Conservation (phyloP, 495 filamentous ascomycete genomes). For the Tuber borchii region DNA sequence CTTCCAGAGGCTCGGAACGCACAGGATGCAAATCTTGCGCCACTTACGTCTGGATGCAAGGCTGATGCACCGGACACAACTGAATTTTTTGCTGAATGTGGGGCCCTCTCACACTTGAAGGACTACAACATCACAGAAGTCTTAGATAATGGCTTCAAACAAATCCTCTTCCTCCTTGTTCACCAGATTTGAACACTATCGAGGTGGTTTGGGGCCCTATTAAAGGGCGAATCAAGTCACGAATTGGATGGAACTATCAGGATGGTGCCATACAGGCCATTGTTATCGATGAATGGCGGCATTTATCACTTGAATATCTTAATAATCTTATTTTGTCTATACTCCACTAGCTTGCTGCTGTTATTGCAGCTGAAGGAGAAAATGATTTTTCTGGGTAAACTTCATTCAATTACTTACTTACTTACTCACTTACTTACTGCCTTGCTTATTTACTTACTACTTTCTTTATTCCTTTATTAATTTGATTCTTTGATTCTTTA, state of each 20-base stretch:
- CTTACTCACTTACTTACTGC: no score
- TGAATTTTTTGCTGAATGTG: no score
- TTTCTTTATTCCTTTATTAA: no score
- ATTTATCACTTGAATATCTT: neutral
- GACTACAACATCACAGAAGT: neutral
- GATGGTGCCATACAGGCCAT: constrained; percentile 1
- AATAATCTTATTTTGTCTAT: constrained; percentile 6
- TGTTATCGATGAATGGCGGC: constrained; percentile 3
- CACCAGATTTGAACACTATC: constrained; percentile 7
- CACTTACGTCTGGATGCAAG: no score
- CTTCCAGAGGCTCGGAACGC: no score
- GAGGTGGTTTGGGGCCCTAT: constrained; percentile 4
- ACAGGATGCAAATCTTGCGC: no score
- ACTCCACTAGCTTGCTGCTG: neutral
- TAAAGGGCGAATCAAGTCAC: neutral
- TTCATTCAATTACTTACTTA: no score
- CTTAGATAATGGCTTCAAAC: neutral
- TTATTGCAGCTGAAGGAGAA: constrained; percentile 10
- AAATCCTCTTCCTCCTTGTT: neutral
- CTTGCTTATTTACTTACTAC: no score
- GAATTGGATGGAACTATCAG: constrained; percentile 9
- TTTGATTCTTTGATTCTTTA: no score
- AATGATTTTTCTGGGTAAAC: constrained; percentile 4
- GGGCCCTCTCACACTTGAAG: neutral
- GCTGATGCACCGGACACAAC: no score